Conservation (phyloP, 1,284 basidiomycete species). For the Leccinum cinnamomeum region DNA sequence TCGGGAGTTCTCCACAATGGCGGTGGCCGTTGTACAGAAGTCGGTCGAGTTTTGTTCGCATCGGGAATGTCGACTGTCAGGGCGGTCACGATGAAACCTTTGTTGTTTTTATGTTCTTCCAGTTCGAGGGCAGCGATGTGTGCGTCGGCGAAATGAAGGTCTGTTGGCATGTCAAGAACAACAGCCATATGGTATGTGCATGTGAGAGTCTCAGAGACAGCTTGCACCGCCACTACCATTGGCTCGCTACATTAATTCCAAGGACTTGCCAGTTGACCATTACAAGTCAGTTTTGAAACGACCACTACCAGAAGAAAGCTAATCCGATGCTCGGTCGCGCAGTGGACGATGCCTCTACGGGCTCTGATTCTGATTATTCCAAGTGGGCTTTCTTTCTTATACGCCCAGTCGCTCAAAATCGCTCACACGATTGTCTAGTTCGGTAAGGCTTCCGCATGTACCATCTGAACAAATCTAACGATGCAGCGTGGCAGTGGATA, state of each 20-base stretch:
- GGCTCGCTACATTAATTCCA: conserved; percentile 1
- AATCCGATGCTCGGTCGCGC: conserved; percentile 37
- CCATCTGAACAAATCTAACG: conserved; percentile 20
- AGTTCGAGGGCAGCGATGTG: conserved; percentile 17
- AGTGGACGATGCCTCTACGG: conserved; percentile 87
- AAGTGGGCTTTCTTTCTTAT: conserved; percentile 52
- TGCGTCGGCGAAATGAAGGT: conserved; percentile 20
- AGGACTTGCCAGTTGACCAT: conserved; percentile 7
- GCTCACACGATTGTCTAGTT: conserved; percentile 36
- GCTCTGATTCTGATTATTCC: conserved; percentile 87
- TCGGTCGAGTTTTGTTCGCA: conserved; percentile 30
- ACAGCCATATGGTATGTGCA: conserved; percentile 22
- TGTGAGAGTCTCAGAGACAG: background rate
- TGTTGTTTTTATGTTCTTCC: conserved; percentile 14
- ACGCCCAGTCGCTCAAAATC: conserved; percentile 1
- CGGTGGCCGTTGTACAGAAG: conserved; percentile 33
- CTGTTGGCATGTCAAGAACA: conserved; percentile 35
- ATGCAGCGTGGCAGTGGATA: conserved; percentile 69
- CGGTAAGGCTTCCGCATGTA: conserved; percentile 37
- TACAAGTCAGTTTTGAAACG: conserved; percentile 30
- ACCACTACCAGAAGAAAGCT: conserved; percentile 18
- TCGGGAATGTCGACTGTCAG: conserved; percentile 52
- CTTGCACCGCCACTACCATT: conserved; percentile 22
- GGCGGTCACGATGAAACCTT: conserved; percentile 37
- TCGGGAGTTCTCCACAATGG: conserved; percentile 81